Percentiles rank a stretch among this genome's conserved stretches.
Evolutionary conservation across 495 filamentous ascomycete genomes (phyloP).

Genomic region (Daldinia loculata): DNA sequence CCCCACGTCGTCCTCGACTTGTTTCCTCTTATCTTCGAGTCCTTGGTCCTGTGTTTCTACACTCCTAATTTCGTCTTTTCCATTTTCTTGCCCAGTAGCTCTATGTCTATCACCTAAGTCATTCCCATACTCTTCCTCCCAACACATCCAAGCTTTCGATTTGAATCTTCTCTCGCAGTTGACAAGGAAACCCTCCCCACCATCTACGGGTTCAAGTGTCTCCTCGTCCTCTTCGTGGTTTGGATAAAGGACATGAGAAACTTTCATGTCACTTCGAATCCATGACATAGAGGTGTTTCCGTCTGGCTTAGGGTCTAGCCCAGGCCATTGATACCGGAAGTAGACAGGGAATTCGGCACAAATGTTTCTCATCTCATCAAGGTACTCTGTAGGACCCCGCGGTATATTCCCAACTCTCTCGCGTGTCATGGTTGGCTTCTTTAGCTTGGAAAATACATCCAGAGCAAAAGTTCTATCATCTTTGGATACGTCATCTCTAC

Average conservation of each 20-base stretch:
- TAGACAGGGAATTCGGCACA: not conserved
- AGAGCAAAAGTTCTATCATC: not conserved
- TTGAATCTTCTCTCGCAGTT: not conserved
- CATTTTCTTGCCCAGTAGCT: not conserved
- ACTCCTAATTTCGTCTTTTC: not conserved
- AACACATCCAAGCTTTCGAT: not conserved
- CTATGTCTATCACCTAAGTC: not conserved
- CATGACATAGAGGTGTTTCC: not conserved
- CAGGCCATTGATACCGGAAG: not conserved
- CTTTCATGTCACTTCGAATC: slow-evolving; percentile 1
- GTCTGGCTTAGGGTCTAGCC: not conserved
- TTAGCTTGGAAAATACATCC: not conserved
- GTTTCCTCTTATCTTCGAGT: not conserved
- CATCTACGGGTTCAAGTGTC: not conserved
- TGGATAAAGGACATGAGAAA: not conserved
- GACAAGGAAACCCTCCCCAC: not conserved
- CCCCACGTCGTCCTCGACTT: not conserved
- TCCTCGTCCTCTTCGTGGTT: not conserved
- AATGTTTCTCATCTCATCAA: not conserved
- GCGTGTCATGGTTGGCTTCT: not conserved
- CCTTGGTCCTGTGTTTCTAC: not conserved
- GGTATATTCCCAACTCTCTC: not conserved
- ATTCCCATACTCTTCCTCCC: not conserved
- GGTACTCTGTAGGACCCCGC: not conserved
- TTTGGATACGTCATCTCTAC: not conserved